Percentiles rank a stretch among this genome's conserved stretches.
These are phyloP conservation scores for Theileria annulata DNA, from an alignment of 169 alveolate species.

Conservation along the genomic window DNA sequence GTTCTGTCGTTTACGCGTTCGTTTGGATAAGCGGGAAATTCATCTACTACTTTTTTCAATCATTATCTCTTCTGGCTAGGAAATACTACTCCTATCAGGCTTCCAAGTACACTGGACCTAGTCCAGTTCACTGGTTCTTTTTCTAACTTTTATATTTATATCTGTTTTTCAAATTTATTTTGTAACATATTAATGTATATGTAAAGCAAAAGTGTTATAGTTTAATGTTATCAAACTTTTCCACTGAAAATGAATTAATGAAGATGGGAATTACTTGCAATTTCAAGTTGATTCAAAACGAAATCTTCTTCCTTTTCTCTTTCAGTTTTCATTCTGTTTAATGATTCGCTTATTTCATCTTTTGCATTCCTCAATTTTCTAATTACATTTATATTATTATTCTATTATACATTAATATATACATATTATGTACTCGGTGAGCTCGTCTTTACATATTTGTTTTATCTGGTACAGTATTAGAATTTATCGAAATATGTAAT, in stretches of 20 bases:
- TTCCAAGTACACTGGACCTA: slow-evolving; percentile 11
- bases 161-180: too few species aligned
- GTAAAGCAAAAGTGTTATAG: too few species aligned
- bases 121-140: slow-evolving; percentile 3
- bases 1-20: slow-evolving; percentile 47
- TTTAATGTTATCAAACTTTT: slow-evolving; percentile 19
- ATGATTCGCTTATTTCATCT: neutral
- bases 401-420: neutral
- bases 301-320: slow-evolving; percentile 57
- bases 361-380: slow-evolving; percentile 18
- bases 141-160: neutral
- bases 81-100: slow-evolving; percentile 43
- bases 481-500: neutral
- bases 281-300: slow-evolving; percentile 40
- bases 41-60: slow-evolving; percentile 33
- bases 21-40: slow-evolving; percentile 45
- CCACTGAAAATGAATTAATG: slow-evolving; percentile 19
- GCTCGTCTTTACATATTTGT: slow-evolving; percentile 9
- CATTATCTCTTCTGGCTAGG: slow-evolving; percentile 19
- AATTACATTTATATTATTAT: neutral
- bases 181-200: too few species aligned
- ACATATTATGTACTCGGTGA: neutral
- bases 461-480: neutral
- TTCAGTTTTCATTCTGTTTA: slow-evolving; percentile 22
- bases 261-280: slow-evolving; percentile 20